Evolutionary conservation across 768 basidiomycete genomes (phyloP), one percentile per base, ranked within the genome.

Genomic region (Pleurotus citrinopileatus): DNA sequence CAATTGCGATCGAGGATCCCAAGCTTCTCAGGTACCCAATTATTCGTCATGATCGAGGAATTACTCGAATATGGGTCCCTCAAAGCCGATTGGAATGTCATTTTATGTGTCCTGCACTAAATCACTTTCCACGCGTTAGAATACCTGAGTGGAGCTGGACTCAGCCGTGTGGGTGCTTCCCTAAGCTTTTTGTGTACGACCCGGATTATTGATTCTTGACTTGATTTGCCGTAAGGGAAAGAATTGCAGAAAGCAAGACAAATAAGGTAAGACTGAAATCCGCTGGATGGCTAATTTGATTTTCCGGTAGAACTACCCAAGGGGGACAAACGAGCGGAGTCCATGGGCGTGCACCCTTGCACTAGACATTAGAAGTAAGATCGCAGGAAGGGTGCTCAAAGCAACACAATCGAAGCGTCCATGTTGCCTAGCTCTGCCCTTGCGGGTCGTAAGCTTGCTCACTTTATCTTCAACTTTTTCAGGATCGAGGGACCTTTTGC

Each of bases 1-100:
- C 63, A 65, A 5, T 57, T 48, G 54, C 62, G 69, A 68, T 70
- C 69, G 68, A 67, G 62, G 65, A 64, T 65, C 61, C 52, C 45
- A 61, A 53, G 55, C 61, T 62, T 56, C 56, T 67, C 65, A 68
- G 69, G 67, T 59, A 70, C 69, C 42, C 50, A 44, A 63, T 57
- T 60, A 58, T 58, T 63, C 65, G 63, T 67, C 67, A 69, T 66
- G 69, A 71, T 71, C 69, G 69, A 71, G 64, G 66, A 63, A 60
- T 55, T 61, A 56, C 26, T 29, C 40, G 52, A 23, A 53, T 53
- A 43, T 42, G 26, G 45, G 45, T 51, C 34, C 13, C 34, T n/a
- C 22, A 36, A 34, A 9, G 48, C 34, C 48, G 48, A 34, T 37
- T 22, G 26, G 43, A 22, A 26, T 20, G 15, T 47, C 20, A 17